A percentile compares a stretch with the other conserved stretches of the same genome.
phyloP scores from a whole-genome alignment of 2,329 filamentous ascomycete species.

The Aspergillus japonicus region DNA sequence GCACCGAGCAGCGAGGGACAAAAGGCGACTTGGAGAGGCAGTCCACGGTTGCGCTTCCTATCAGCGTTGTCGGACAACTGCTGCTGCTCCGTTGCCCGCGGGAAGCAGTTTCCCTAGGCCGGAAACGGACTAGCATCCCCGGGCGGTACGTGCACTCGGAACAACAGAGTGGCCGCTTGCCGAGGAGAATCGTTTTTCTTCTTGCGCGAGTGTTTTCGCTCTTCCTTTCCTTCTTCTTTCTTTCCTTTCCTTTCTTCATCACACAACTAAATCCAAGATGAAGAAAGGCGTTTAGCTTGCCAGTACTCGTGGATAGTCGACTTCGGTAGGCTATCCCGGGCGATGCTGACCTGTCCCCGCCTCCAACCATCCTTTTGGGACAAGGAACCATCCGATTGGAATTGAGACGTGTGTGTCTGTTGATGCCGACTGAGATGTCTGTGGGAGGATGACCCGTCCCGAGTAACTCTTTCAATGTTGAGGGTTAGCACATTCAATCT shows the following conservation, averaged over 20 bases:
- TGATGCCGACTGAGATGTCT: background rate
- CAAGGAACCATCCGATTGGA: slow-evolving; percentile 39
- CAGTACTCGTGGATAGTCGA: slow-evolving; percentile 37
- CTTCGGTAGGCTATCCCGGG: slow-evolving; percentile 33
- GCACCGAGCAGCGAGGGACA: slow-evolving; percentile 5
- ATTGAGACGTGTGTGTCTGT: background rate
- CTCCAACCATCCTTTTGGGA: slow-evolving; percentile 37
- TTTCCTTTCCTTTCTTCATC: slow-evolving; percentile 30
- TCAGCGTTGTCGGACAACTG: slow-evolving; percentile 5
- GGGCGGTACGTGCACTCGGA: slow-evolving; percentile 7
- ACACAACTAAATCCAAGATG: slow-evolving; percentile 46
- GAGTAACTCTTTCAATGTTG: too few species aligned
- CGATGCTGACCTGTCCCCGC: slow-evolving; percentile 41
- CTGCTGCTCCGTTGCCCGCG: slow-evolving; percentile 35
- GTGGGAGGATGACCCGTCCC: too few species aligned
- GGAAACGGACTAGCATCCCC: slow-evolving; percentile 19
- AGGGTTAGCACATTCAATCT: too few species aligned
- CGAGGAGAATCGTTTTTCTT: background rate
- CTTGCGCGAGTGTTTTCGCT: slow-evolving; percentile 15
- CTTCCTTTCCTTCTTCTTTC: slow-evolving; percentile 6
- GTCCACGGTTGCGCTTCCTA: slow-evolving; percentile 5
- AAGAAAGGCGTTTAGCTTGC: slow-evolving; percentile 37
- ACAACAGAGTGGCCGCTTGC: slow-evolving; percentile 10
- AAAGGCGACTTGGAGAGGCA: too few species aligned
- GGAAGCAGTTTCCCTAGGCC: slow-evolving; percentile 34